These are phyloP conservation scores for Exidia glandulosa DNA, from an alignment of 768 basidiomycete species.

Conservation along the genomic window DNA sequence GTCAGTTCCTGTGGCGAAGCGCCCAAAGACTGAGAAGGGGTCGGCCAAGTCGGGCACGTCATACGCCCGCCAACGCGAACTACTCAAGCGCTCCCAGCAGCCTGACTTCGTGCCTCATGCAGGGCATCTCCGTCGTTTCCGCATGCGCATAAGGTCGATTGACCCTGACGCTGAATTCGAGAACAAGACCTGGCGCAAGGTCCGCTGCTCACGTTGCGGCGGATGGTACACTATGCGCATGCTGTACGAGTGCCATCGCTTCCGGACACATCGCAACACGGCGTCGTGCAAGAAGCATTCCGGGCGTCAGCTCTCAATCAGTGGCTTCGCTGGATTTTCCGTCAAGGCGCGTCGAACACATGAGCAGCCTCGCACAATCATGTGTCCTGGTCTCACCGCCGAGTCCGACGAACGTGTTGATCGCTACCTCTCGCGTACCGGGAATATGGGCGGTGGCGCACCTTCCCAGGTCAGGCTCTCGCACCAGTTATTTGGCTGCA, in stretches of 20 bases:
- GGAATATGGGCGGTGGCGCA: neutral
- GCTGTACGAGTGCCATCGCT: slow-evolving; percentile 8
- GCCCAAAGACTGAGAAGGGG: too few species aligned
- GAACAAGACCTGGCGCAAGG: slow-evolving; percentile 1
- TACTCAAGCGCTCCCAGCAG: neutral
- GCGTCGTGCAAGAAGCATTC: neutral
- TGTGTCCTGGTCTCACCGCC: neutral
- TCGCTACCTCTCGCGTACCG: neutral
- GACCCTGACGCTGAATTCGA: slow-evolving; percentile 11
- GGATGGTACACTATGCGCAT: slow-evolving; percentile 11
- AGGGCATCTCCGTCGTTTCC: neutral
- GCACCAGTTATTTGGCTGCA: neutral
- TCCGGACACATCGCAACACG: slow-evolving; percentile 8
- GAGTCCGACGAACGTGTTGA: neutral
- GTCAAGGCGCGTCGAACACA: neutral
- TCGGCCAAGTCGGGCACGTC: too few species aligned
- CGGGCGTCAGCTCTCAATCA: neutral
- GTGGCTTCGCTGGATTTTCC: too few species aligned
- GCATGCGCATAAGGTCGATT: neutral
- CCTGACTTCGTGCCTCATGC: neutral
- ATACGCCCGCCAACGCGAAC: too few species aligned
- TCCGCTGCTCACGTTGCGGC: slow-evolving; percentile 11
- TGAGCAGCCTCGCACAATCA: neutral
- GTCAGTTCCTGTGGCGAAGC: too few species aligned
- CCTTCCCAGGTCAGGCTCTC: neutral